Percentiles rank a stretch among this genome's conserved stretches.
These are phyloP conservation scores for Wickerhamiella slavikovae DNA, from an alignment of 805 yeast genomes.

Conservation along the genomic window DNA sequence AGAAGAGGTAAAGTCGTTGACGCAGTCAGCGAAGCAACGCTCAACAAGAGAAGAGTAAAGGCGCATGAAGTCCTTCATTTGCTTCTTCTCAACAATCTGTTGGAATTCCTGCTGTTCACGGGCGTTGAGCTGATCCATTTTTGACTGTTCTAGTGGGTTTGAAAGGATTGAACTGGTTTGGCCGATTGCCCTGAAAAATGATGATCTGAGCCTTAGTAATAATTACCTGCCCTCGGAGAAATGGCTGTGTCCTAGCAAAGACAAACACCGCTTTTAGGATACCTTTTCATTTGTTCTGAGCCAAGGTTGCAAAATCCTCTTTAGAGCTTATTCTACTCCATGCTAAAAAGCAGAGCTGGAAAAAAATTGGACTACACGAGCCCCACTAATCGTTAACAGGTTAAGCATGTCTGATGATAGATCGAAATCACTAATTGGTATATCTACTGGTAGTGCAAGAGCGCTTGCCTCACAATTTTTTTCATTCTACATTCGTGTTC, in stretches of 20 bases:
- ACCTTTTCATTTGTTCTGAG: no score
- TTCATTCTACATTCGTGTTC: constrained; percentile 58
- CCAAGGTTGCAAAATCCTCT: no score
- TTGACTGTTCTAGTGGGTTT: constrained; percentile 1
- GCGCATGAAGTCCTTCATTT: constrained; percentile 98
- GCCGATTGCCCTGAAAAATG: no score
- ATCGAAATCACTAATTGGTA: constrained; percentile 33
- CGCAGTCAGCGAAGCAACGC: constrained; percentile 94
- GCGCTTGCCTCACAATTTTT: constrained; percentile 66
- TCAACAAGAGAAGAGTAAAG: constrained; percentile 85
- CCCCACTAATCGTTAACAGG: background rate
- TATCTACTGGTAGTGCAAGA: constrained; percentile 68
- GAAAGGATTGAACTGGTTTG: background rate
- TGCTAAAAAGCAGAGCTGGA: no score
- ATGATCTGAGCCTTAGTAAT: no score
- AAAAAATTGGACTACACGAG: no score
- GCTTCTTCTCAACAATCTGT: constrained; percentile 88
- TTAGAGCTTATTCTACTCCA: no score
- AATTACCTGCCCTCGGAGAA: no score
- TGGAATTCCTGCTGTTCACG: constrained; percentile 95
- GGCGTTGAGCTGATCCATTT: constrained; percentile 84
- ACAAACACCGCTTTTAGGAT: no score
- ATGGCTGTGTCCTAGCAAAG: no score
- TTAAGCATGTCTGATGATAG: constrained; percentile 3
- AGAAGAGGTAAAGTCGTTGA: constrained; percentile 91